Percentiles rank a stretch among this genome's conserved stretches.
These are phyloP conservation scores for Dendrocalamus latiflorus DNA, from an alignment of 202 grass and related monocot genomes.

Conservation along the genomic window DNA sequence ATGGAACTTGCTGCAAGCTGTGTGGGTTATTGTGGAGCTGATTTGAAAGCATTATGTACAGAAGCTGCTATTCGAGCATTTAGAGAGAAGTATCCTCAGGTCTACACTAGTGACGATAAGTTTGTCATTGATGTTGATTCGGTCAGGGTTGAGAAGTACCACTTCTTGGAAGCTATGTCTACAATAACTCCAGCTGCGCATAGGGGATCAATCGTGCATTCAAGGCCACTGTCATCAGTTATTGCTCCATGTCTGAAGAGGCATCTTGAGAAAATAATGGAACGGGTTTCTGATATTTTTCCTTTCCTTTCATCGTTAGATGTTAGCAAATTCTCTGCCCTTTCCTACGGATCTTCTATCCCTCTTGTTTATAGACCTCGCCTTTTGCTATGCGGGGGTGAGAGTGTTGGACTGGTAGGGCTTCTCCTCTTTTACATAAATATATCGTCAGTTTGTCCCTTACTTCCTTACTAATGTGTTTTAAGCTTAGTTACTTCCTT, in stretches of 20 bases:
- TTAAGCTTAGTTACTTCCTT: slow-evolving; percentile 43
- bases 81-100: slow-evolving; percentile 98
- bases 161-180: slow-evolving; percentile 99
- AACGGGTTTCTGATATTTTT: slow-evolving; percentile 74
- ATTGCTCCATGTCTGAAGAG: slow-evolving; percentile 76
- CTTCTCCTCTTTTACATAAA: slow-evolving; percentile 9
- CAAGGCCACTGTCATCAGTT: slow-evolving; percentile 79
- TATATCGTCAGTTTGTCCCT: slow-evolving; percentile 1
- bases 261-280: slow-evolving; percentile 85
- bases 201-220: slow-evolving; percentile 87
- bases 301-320: slow-evolving; percentile 70
- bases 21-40: slow-evolving; percentile 98
- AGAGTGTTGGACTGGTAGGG: slow-evolving; percentile 83
- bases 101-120: slow-evolving; percentile 96
- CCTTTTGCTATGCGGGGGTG: slow-evolving; percentile 78
- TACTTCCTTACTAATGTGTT: slow-evolving; percentile 37
- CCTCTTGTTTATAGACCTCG: slow-evolving; percentile 97
- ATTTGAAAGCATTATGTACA: slow-evolving; percentile 95
- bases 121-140: slow-evolving; percentile 99
- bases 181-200: slow-evolving; percentile 94
- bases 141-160: slow-evolving; percentile 72
- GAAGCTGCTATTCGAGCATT: slow-evolving; percentile 96
- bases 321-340: slow-evolving; percentile 55
- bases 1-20: slow-evolving; percentile 94
- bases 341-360: slow-evolving; percentile 73